Evolutionary conservation across 352 stramenopile genomes (phyloP).

Genomic region (Phytophthora tubulina): DNA sequence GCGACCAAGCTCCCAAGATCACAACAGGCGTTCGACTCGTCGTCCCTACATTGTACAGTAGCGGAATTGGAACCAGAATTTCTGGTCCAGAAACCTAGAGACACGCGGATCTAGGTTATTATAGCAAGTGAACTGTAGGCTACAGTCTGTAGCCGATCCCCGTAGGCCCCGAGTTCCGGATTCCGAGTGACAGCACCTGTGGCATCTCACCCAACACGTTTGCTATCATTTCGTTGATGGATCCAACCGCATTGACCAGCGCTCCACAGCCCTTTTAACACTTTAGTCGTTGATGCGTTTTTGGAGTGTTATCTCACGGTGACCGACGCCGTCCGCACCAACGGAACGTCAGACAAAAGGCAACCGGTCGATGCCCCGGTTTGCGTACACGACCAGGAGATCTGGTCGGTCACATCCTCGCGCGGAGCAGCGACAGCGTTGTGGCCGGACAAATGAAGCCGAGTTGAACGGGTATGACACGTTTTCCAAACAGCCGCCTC

Average conservation of each 20-base stretch:
- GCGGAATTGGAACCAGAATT: too few relatives aligned
- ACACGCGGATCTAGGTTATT: neutral
- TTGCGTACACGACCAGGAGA: slow-evolving; percentile 10
- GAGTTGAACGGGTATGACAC: neutral
- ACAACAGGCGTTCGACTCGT: slow-evolving; percentile 10
- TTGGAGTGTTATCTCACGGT: neutral
- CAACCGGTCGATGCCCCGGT: neutral
- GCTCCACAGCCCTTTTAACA: neutral
- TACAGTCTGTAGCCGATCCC: too few relatives aligned
- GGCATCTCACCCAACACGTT: neutral
- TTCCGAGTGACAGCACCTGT: neutral
- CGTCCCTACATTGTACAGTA: neutral
- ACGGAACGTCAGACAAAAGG: slow-evolving; percentile 11
- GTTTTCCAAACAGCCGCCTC: neutral
- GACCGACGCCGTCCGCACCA: neutral
- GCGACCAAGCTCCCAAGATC: neutral
- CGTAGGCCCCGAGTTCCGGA: too few relatives aligned
- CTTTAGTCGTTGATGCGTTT: neutral
- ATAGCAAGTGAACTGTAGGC: neutral
- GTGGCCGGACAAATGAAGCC: slow-evolving; percentile 4
- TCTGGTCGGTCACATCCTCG: slow-evolving; percentile 7
- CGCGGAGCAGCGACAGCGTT: neutral
- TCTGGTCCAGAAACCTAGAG: slow-evolving; percentile 15
- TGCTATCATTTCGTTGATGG: neutral
- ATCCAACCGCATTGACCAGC: neutral